Base-by-base conservation (phyloP, 495 filamentous ascomycete species). In the Tetracladium setigerum region DNA sequence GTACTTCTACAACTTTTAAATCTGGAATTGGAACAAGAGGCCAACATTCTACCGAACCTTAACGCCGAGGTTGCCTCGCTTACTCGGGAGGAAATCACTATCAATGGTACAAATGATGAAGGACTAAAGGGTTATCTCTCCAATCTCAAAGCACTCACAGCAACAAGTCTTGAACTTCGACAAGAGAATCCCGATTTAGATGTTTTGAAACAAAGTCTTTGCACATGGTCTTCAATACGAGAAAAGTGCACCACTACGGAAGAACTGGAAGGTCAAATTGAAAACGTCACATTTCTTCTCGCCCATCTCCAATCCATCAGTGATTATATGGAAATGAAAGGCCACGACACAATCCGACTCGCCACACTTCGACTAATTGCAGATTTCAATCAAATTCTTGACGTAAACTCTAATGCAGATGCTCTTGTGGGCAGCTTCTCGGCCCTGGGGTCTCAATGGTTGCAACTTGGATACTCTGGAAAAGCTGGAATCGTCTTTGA, bases 281-380 rank as follows among this genome's bases (percentile, higher is more conserved):
- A 86, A 44, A 78, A 89, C 52, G 57, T 76, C 5, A 65, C 73
- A 5, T 71, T 73, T 16, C 77, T 81, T 44, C 48, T 85, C 10
- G 55, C 69, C 31, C 81, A 87, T 46, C 68, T 95, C 10, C 74
- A 79, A 47, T 73, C 79, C 2, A 57, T 89, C n/a, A 74, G 79
- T 15, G 84, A 95, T 45, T 94, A 86, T 54, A 72, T 87, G 1
- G 82, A 83, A 30, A 83, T 90, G 57, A 84, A 84, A 47, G 89
- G 88, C 2, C 64, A 77, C 10, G 74, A 70, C 49, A 43, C 55
- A 9, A 42, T 56, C 12, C 55, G 63, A 38, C 41, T 74, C 16
- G 55, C 60, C 11, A 67, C 71, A 47, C 61, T 81, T 8, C 66
- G 72, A 27, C 56, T 85, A 14, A 63, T 69, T 1, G 53, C 66